Evolutionary conservation across 345 rosid species (phyloP).

Genomic region (Melastoma malabathricum): DNA sequence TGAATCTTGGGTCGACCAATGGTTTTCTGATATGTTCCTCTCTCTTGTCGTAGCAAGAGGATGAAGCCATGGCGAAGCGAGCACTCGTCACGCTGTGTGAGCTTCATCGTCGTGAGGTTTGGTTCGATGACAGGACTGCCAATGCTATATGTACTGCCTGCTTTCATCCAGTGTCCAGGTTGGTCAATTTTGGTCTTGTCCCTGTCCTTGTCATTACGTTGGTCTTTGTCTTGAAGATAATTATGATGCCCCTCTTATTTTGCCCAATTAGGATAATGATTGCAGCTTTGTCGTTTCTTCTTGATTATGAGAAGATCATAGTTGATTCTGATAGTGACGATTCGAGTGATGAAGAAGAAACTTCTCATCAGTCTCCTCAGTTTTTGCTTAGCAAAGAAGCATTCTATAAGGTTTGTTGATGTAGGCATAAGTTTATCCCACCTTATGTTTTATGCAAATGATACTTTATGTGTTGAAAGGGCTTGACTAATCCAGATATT

Average conservation of each 20-base stretch:
- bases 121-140: conserved; percentile 87
- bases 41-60: conserved; percentile 39
- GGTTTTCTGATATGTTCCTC: background rate
- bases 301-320: conserved; percentile 77
- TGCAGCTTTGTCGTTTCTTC: conserved; percentile 65
- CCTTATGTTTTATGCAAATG: too few relatives aligned
- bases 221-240: conserved; percentile 5
- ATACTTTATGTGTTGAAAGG: too few relatives aligned
- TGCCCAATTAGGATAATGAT: conserved; percentile 58
- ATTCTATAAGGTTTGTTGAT: conserved; percentile 56
- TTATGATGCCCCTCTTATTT: background rate
- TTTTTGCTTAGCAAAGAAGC: conserved; percentile 50
- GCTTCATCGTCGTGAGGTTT: conserved; percentile 67
- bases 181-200: background rate
- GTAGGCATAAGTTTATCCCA: background rate
- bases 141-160: conserved; percentile 86
- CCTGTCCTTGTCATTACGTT: background rate
- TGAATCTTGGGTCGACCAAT: background rate
- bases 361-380: conserved; percentile 24
- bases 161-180: conserved; percentile 82
- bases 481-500: too few relatives aligned
- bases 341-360: conserved; percentile 64
- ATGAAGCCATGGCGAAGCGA: conserved; percentile 70
- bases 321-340: conserved; percentile 58
- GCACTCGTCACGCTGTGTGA: conserved; percentile 59